Evolutionary conservation across 2,329 filamentous ascomycete genomes (phyloP), one percentile per base, ranked within the genome.

Genomic region (Zymoseptoria pseudotritici): DNA sequence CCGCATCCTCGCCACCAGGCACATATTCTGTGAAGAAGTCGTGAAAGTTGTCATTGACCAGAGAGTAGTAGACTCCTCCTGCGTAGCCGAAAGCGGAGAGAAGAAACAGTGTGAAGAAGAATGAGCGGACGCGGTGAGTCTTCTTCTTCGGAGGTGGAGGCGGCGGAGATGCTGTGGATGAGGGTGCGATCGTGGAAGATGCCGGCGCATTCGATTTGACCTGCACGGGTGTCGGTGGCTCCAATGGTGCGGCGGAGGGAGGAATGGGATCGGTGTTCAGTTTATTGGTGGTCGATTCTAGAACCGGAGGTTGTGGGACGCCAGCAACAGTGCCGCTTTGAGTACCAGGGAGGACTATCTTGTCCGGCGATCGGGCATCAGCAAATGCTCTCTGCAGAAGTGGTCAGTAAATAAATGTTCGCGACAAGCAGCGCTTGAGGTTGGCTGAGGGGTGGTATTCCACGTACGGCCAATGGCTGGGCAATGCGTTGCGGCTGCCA

Each of bases 11-110:
- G 70, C 92, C 94, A 67, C 89, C 96, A 21, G 94, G 94, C 19
- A 99, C 78, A 75, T 93, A 99, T 78, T 97, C 92, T 70, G 92
- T 97, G 78, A 99, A 99, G 80, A 97, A 94, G 76, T 99, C 94
- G 78, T 99, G 93, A 83, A 97, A 99, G 78, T 91, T 96, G 80
- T 99, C 94, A 72, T 88, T 96, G 76, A 94, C 83, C 65, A 96
- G 86, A 58, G 94, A 93, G 76, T 96, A 94, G 81, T 89, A 96
- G 58, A 97, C 87, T 67, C 93, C 91, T 65, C 91, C 91, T 58
- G 84, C 89, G 70, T 96, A 99, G 49, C 88, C 86, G 52, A 95
- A 76, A 5, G 85, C 85, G 24, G 89, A 86, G 26, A 97, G 83
- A 52, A 96, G 76, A 63, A 92, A 78, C 54, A 97, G 76, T 58